Conservation (phyloP, 805 yeast species). For the Blastobotrys chiropterorum region DNA sequence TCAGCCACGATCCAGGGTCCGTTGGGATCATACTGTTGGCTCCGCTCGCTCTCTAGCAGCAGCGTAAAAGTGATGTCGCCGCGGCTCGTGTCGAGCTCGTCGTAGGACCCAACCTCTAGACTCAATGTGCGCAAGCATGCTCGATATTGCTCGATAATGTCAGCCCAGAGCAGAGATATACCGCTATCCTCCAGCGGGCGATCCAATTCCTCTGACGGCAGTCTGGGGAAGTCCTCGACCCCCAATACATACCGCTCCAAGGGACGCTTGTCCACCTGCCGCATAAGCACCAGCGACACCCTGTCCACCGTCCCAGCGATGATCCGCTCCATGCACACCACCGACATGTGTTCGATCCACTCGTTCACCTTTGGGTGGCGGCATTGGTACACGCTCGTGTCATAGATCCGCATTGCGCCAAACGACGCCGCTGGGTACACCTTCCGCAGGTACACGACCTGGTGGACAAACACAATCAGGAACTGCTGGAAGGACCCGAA, state of each 20-base stretch:
- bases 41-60: constrained; percentile 22
- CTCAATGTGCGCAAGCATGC: constrained; percentile 22
- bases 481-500: constrained; percentile 40
- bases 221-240: constrained; percentile 28
- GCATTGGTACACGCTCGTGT: constrained; percentile 36
- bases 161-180: constrained; percentile 8
- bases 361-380: constrained; percentile 43
- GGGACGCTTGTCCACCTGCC: constrained; percentile 27
- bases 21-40: constrained; percentile 8
- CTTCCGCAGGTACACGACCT: constrained; percentile 45
- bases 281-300: constrained; percentile 36
- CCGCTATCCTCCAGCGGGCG: constrained; percentile 18
- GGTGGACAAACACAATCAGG: constrained; percentile 46
- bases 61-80: constrained; percentile 23
- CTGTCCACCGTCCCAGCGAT: constrained; percentile 28
- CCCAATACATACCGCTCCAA: constrained; percentile 37
- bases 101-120: constrained; percentile 14
- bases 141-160: constrained; percentile 25
- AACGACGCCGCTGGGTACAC: constrained; percentile 52
- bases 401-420: constrained; percentile 37
- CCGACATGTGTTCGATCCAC: constrained; percentile 38
- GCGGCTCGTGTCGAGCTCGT: constrained; percentile 13
- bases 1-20: constrained; percentile 27
- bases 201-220: constrained; percentile 16
- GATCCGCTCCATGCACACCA: constrained; percentile 20